Percentiles rank a stretch among this genome's conserved stretches.
These are phyloP conservation scores for Eutrema heterophyllum DNA, from an alignment of 345 rosid species.

Conservation along the genomic window DNA sequence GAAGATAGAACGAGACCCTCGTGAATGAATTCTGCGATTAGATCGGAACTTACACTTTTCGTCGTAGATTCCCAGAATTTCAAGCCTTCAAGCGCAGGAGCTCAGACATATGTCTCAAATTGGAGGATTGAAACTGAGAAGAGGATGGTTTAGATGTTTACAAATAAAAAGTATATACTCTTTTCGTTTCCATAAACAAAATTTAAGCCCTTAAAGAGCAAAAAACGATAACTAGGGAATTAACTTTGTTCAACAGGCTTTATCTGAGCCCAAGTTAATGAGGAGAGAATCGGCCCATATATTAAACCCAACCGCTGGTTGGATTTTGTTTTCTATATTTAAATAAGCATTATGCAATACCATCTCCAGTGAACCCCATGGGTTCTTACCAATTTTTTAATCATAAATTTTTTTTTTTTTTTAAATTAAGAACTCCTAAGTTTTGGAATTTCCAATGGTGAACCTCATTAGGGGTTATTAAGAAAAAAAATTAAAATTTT, in stretches of 20 bases:
- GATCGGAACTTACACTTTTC: constrained; percentile 19
- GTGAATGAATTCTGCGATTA: not conserved
- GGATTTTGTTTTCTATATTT: not conserved
- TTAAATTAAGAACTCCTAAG: too few relatives aligned
- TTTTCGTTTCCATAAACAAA: not conserved
- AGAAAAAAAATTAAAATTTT: too few relatives aligned
- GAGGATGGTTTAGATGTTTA: not conserved
- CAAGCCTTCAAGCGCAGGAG: constrained; percentile 4
- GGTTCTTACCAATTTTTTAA: too few relatives aligned
- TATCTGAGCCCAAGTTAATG: not conserved
- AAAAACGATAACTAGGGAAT: not conserved
- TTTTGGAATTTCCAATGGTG: too few relatives aligned
- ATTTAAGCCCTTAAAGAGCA: not conserved
- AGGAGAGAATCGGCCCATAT: not conserved
- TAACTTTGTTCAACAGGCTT: not conserved
- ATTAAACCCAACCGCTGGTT: not conserved
- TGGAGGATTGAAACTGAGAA: not conserved
- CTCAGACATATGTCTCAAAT: not conserved
- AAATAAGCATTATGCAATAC: too few relatives aligned
- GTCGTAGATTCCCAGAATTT: not conserved
- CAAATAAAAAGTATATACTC: not conserved
- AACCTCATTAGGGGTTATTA: too few relatives aligned
- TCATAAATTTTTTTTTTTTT: too few relatives aligned
- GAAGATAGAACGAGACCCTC: not conserved
- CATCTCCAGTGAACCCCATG: too few relatives aligned